Percentiles rank a stretch among this genome's conserved stretches.
Conservation (phyloP, 768 basidiomycete species). For the Tephrocybe sp. region DNA sequence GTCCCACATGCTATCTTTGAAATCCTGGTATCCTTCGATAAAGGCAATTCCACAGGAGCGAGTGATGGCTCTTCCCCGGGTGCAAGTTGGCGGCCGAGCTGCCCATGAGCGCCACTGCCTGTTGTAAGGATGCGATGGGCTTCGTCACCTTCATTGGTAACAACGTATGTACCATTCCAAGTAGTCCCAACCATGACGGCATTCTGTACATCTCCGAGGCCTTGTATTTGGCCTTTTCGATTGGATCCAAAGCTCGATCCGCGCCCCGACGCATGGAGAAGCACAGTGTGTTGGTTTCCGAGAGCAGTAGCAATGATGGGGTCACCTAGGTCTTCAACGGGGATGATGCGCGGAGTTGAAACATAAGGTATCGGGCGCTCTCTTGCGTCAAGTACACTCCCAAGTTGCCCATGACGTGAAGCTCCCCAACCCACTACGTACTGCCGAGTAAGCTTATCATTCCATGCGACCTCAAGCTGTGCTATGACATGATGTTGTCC, state of each 20-base stretch:
- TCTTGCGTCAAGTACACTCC: slow-evolving; percentile 26
- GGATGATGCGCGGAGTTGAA: slow-evolving; percentile 35
- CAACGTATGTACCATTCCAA: slow-evolving; percentile 78
- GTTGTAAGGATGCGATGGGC: slow-evolving; percentile 37
- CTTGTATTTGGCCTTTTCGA: slow-evolving; percentile 63
- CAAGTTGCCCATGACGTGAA: slow-evolving; percentile 84
- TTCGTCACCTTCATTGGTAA: slow-evolving; percentile 23
- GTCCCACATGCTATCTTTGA: slow-evolving; percentile 67
- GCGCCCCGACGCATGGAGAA: slow-evolving; percentile 58
- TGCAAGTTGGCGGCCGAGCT: slow-evolving; percentile 48
- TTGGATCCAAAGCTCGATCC: slow-evolving; percentile 66
- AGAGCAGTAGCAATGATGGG: slow-evolving; percentile 33
- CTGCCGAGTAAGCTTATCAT: slow-evolving; percentile 21
- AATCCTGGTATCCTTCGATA: slow-evolving; percentile 17
- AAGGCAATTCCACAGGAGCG: slow-evolving; percentile 31
- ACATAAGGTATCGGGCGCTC: slow-evolving; percentile 28
- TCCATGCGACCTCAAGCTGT: slow-evolving; percentile 31
- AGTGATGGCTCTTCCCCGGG: slow-evolving; percentile 14
- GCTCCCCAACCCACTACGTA: slow-evolving; percentile 79
- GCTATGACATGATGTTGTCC: slow-evolving; percentile 76
- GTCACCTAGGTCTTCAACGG: slow-evolving; percentile 26
- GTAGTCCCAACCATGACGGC: slow-evolving; percentile 51
- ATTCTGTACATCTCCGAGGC: slow-evolving; percentile 24
- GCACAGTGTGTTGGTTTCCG: slow-evolving; percentile 45
- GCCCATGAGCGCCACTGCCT: slow-evolving; percentile 62